Base-by-base conservation (phyloP, 179 eudicot species). In the Sideroxylon spinosum region DNA sequence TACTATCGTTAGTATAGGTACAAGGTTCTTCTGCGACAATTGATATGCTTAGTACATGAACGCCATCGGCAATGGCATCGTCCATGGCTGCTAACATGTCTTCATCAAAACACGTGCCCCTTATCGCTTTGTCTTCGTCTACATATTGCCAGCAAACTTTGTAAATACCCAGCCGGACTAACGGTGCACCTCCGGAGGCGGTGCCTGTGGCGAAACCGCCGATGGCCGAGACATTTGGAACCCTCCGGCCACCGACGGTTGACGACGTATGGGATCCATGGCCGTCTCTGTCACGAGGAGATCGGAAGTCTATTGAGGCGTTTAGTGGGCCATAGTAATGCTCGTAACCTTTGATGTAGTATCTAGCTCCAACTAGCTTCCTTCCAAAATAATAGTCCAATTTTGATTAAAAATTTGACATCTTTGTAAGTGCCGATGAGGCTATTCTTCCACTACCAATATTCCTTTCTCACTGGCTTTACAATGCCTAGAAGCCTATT, bases 61-160 rank as follows among this genome's bases (percentile, higher is more conserved):
- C 97, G 7, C 97, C 98, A 19, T 93, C 98, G 1, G 74, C 81
- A 23, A 94, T 87, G 20, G 98, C 98, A 76, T 92, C 95, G 50
- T 94, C 98, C 7, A 94, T 86, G 0, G 95, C 98, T 0, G 98
- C 98, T 44, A 94, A 70, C 86, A 94, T 92, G 85, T 94, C 98
- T 26, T 87, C 91, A 9, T 80, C 88, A 13, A 85, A 85, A 68
- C 97, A 94, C 0, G 91, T 85, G 84, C 88, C 87, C 2, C 93
- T 95, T 0, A 50, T 72, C 9, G 77, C 90, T 70, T 87, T 90
- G 6, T 85, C 93, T 20, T 87, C 37, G 7, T 74, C 73, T 0
- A 97, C 97, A 37, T 89, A 44, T 0, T 89, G 87, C 98, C 98
- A 94, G 63, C 97, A 91, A 0, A 84, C 93, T 75, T 94, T 94